These are phyloP conservation scores for Chlamydomonas schloesseri DNA, from an alignment of 139 green algal genomes.

Conservation along the genomic window DNA sequence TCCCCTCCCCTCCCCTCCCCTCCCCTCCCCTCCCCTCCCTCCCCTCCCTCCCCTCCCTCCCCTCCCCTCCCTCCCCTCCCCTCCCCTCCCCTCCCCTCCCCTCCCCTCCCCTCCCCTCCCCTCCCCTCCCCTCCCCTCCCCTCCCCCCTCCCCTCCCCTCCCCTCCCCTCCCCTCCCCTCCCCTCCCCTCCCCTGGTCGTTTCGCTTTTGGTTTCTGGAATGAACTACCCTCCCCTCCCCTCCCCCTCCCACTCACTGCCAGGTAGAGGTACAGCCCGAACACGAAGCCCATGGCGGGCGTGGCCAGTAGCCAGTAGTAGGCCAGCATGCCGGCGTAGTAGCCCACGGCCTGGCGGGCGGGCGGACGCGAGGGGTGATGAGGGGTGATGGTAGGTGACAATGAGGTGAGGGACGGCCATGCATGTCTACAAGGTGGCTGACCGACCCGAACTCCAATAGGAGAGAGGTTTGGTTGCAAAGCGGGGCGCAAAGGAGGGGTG, in stretches of 20 bases:
- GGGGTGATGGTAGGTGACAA: background rate
- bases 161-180: background rate
- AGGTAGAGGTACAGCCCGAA: constrained; percentile 93
- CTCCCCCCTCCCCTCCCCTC: no score
- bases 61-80: background rate
- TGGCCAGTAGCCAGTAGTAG: constrained; percentile 94
- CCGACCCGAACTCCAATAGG: no score
- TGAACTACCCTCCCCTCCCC: no score
- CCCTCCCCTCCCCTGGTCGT: background rate
- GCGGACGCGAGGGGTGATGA: no score
- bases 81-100: background rate
- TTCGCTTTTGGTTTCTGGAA: no score
- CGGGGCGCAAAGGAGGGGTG: background rate
- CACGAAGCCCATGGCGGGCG: constrained; percentile 82
- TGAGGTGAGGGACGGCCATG: background rate
- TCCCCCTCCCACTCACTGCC: constrained; percentile 64
- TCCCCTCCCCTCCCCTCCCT: no score
- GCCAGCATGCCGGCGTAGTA: constrained; percentile 89
- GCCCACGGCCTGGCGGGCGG: constrained; percentile 57
- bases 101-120: background rate
- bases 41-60: background rate
- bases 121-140: no score
- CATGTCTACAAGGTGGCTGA: no score
- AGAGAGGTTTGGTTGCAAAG: background rate
- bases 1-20: no score